Percentiles rank a stretch among this genome's conserved stretches.
These are phyloP conservation scores for Mycosphaerelloides madeirae DNA, from an alignment of 2,329 filamentous ascomycete genomes.

Conservation along the genomic window DNA sequence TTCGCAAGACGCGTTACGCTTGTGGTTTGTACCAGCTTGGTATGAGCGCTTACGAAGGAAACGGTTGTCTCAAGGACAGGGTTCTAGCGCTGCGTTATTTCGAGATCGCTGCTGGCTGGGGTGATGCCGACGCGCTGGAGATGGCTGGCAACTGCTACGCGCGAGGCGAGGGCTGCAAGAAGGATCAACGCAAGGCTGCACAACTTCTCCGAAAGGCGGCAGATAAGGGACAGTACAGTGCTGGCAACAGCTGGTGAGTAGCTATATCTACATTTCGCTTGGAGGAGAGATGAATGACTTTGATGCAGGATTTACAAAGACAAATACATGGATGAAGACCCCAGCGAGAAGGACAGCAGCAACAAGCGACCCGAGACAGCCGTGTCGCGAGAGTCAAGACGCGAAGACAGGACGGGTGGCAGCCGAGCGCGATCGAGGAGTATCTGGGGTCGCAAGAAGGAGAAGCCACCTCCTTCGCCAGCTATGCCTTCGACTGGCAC, in stretches of 20 bases:
- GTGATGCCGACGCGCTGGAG: constrained; percentile 86
- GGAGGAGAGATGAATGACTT: constrained; percentile 1
- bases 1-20: constrained; percentile 87
- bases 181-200: constrained; percentile 90
- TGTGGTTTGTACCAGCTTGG: constrained; percentile 94
- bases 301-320: constrained; percentile 82
- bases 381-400: constrained; percentile 11
- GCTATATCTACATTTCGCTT: background rate
- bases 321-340: constrained; percentile 64
- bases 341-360: constrained; percentile 9
- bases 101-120: constrained; percentile 93
- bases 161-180: constrained; percentile 88
- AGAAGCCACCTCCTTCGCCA: constrained; percentile 8
- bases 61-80: constrained; percentile 94
- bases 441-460: constrained; percentile 10
- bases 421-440: constrained; percentile 10
- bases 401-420: constrained; percentile 3
- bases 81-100: constrained; percentile 83
- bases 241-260: constrained; percentile 93
- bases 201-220: constrained; percentile 87
- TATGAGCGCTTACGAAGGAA: constrained; percentile 95
- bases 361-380: constrained; percentile 16
- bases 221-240: constrained; percentile 91
- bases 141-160: constrained; percentile 97
- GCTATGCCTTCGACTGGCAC: background rate